Base-by-base conservation (phyloP, 768 basidiomycete genomes). In the Fomitopsis serialis region DNA sequence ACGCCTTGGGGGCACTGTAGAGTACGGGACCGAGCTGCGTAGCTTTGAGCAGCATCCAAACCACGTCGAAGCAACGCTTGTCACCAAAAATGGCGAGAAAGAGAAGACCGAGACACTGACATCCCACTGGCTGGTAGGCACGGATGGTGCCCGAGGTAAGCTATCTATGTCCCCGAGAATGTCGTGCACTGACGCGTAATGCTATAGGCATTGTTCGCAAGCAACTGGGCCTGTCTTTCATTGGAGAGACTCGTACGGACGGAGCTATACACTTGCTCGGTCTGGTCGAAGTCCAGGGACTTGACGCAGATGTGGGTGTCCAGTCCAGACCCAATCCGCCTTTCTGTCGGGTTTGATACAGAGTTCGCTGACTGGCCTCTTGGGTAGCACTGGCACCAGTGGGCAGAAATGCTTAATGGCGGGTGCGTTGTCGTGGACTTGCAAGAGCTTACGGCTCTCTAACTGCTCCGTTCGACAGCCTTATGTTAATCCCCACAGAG, bases 201-300 rank as follows among this genome's bases (percentile, higher is more conserved):
- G 25, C 10, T 60, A 34, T 27, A 74, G 68, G 74, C 10, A 35
- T 66, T 2, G 68, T 69, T 8, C 65, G 78, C 24, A 75, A 72
- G 52, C 58, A 63, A 29, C 67, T 76, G 4, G 77, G 73, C 0
- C 56, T 80, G 7, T 58, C 64, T 0, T 79, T 79, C 54, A 52
- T 72, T 0, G 77, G 77, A 0, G 68, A 77, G 54, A 74, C 71
- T 0, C 59, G 53, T 7, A 58, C 7, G 2, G 48, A 50, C 5
- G 29, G n/a, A n/a, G 29, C 11, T 19, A 10, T 9, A 3, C 9
- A 4, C 10, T 8, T 37, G 12, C 4, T 50, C 19, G 37, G n/a
- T 22, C 29, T 35, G 10, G 11, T 50, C 23, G 10, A 50, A 9
- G 21, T 50, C n/a, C n/a, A 37, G 3, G 48, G 48, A 7, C 23